These are phyloP conservation scores for Akanthomyces muscarius DNA, from an alignment of 2,329 filamentous ascomycete species.

Conservation along the genomic window DNA sequence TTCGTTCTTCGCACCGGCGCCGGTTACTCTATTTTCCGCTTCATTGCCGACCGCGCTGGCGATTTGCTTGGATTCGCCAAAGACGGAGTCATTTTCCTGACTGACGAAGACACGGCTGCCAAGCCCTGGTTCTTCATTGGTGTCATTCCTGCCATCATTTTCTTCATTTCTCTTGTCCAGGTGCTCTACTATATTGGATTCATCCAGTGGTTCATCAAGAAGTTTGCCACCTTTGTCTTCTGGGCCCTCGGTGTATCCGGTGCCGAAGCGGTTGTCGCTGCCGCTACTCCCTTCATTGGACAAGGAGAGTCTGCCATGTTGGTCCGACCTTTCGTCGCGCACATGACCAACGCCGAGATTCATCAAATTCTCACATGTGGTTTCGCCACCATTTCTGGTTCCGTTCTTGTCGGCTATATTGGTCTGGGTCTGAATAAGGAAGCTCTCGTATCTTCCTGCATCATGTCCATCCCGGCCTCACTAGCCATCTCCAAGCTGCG, in stretches of 20 bases:
- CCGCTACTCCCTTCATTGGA: conserved; percentile 89
- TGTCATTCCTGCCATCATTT: conserved; percentile 89
- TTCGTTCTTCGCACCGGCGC: conserved; percentile 79
- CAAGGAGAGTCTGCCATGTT: conserved; percentile 93
- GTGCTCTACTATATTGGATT: conserved; percentile 76
- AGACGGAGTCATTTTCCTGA: conserved; percentile 69
- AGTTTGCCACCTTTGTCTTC: conserved; percentile 89
- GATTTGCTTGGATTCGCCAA: conserved; percentile 71
- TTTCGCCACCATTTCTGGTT: conserved; percentile 88
- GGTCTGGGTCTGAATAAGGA: conserved; percentile 77
- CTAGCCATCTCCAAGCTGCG: conserved; percentile 85
- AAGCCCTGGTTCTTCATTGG: conserved; percentile 66
- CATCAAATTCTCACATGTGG: conserved; percentile 92
- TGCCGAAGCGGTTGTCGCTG: conserved; percentile 88
- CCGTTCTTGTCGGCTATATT: conserved; percentile 82
- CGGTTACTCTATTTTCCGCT: conserved; percentile 88
- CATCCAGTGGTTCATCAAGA: conserved; percentile 84
- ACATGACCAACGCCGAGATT: conserved; percentile 81
- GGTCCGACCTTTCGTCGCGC: conserved; percentile 79
- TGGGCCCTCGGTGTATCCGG: conserved; percentile 84
- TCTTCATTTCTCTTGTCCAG: conserved; percentile 91
- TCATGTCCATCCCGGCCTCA: conserved; percentile 93
- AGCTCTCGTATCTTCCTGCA: conserved; percentile 83
- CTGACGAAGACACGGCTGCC: conserved; percentile 38
- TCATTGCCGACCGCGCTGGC: conserved; percentile 72